Base-by-base conservation (phyloP, 2,329 filamentous ascomycete genomes). In the Fusarium sulawesiense region DNA sequence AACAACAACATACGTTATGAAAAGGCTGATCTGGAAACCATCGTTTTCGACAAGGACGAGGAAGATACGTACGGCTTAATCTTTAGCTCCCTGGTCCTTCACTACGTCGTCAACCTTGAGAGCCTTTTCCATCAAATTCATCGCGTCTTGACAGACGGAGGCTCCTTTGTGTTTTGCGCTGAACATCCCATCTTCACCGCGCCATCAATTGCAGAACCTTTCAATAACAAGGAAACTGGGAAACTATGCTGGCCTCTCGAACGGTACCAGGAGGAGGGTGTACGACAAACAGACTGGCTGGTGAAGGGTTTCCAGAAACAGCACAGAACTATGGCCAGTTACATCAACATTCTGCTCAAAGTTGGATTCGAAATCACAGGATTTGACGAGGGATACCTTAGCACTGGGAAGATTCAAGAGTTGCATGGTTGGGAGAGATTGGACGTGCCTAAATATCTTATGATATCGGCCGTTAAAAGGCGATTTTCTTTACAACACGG, bases 361-460 rank as follows among this genome's bases (percentile, higher is more conserved):
- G 30, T 11, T 21, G 41, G 41, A 1, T 47, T 55, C 16, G 4
- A 34, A 6, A 16, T 55, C 8, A 55, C 6, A 2, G 41, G 51
- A 0, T 21, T 55, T 3, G 51, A 55, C 4, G 51, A 55, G 16
- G 44, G 41, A 1, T 44, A 42, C 20, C 3, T 20, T 3, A 2
- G 3, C 3, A 6, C 0, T 21, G 4, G 6, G 4, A 27, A 4
- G 10, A 1, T 18, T 1, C 12, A 25, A 6, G 29, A 25, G 2
- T 11, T 14, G 6, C 7, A 32, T 20, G 41, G 21, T 12, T 25
- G 13, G 41, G 4, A 34, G 2, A 4, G 18, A 3, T 6, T 27
- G 21, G 51, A 27, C 6, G 3, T 12, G 21, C 51, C 51, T 6
- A 46, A 46, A 14, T 47, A 46, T 21, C 29, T 55, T 4, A 12